Conservation (phyloP, 495 filamentous ascomycete species). For the Tuber umbilicatum region DNA sequence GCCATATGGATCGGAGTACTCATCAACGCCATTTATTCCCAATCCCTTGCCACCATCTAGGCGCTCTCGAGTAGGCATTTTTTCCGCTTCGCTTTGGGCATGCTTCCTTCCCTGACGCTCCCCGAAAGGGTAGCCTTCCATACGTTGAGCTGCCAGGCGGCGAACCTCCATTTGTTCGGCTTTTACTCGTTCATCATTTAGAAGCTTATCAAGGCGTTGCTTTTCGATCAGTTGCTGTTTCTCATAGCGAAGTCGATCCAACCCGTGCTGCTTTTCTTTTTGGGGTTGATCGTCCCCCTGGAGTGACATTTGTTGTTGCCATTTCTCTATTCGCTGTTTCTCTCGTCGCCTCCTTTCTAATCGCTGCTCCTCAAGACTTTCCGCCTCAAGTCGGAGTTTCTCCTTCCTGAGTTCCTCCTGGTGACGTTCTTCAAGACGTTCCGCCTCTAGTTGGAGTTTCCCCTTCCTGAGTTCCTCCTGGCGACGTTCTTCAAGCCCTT, state of each 20-base stretch:
- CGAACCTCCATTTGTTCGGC: neutral
- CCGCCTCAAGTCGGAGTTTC: neutral
- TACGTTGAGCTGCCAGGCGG: neutral
- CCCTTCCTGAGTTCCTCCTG: slow-evolving; percentile 5
- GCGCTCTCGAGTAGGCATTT: neutral
- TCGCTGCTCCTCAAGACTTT: slow-evolving; percentile 60
- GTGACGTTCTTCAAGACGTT: too few species aligned
- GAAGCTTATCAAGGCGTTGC: slow-evolving; percentile 1
- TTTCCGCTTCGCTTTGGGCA: neutral
- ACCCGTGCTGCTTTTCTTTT: neutral
- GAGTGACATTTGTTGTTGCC: neutral
- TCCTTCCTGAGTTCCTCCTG: neutral
- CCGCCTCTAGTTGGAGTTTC: too few species aligned
- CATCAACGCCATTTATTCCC: neutral
- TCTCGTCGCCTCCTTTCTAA: slow-evolving; percentile 46
- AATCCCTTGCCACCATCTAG: neutral
- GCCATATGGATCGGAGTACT: neutral
- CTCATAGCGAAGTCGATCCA: neutral
- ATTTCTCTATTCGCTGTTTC: slow-evolving; percentile 15
- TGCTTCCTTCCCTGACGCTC: neutral
- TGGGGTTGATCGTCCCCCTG: slow-evolving; percentile 46
- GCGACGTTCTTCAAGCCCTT: slow-evolving; percentile 3
- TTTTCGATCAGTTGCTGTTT: neutral
- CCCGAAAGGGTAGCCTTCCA: neutral
- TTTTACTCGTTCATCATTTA: neutral